Evolutionary conservation across 345 rosid genomes (phyloP).

Genomic region (Lagerstroemia speciosa): DNA sequence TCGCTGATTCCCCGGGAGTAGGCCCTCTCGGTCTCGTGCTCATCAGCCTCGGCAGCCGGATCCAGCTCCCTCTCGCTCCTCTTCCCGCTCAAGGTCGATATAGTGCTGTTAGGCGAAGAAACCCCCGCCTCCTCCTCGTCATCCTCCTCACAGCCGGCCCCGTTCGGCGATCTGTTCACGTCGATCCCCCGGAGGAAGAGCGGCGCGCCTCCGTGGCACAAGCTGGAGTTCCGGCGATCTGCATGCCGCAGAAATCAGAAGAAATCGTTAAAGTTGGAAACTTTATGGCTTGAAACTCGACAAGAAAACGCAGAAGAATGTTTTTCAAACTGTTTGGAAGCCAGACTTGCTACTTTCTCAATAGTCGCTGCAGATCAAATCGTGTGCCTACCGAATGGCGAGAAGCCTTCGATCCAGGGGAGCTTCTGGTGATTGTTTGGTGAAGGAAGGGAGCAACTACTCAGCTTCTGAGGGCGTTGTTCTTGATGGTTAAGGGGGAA

Average conservation of each 20-base stretch:
- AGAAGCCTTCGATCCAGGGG: slow-evolving; percentile 35
- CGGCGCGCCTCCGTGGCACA: slow-evolving; percentile 40
- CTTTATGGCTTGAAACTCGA: background rate
- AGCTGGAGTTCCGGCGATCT: slow-evolving; percentile 52
- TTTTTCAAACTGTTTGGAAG: too few relatives aligned
- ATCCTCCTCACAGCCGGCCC: slow-evolving; percentile 59
- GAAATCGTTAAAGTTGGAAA: background rate
- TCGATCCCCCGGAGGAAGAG: slow-evolving; percentile 70
- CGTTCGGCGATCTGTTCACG: slow-evolving; percentile 72
- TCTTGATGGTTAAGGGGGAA: slow-evolving; percentile 14
- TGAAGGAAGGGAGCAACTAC: slow-evolving; percentile 18
- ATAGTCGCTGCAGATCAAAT: background rate
- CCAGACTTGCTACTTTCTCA: background rate
- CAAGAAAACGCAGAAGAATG: too few relatives aligned
- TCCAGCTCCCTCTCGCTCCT: slow-evolving; percentile 72
- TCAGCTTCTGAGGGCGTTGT: background rate
- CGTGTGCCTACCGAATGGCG: background rate
- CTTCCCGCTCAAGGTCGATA: slow-evolving; percentile 85
- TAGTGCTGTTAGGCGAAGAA: slow-evolving; percentile 89
- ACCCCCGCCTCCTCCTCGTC: slow-evolving; percentile 82
- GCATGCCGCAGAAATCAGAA: slow-evolving; percentile 24
- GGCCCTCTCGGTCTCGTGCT: slow-evolving; percentile 50
- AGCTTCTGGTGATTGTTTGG: slow-evolving; percentile 32
- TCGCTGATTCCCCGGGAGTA: slow-evolving; percentile 75
- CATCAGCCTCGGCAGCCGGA: slow-evolving; percentile 41